Base-by-base conservation (phyloP, 768 basidiomycete genomes). In the Xerocomellus intermedius region DNA sequence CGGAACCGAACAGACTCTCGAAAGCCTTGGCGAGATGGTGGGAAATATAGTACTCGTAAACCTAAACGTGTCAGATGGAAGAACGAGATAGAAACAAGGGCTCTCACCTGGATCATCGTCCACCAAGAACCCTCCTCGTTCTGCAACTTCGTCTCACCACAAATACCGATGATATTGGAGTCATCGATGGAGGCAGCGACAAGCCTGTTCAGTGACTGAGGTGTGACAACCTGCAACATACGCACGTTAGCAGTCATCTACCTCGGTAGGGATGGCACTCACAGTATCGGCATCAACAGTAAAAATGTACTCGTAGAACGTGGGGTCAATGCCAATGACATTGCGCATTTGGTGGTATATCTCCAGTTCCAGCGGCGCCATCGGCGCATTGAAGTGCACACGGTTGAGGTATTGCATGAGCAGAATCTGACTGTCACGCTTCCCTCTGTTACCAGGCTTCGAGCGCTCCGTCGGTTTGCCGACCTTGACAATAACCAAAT, bases 291-390 rank as follows among this genome's bases (percentile, higher is more conserved):
- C 85, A 71, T 87, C 85, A 16, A 87, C 81, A 46, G 83, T 86
- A 70, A 87, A 85, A 58, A 87, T 80, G 69, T 85, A 87, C 69
- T 87, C 85, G 64, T 87, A 87, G 69, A 87, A 87, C n/a, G 84
- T 81, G 14, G 85, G 85, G 50, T 87, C 86, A 42, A 87, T 85
- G 10, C 85, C 85, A 52, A 87, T 85, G 58, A 87, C 82, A 55
- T 87, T 85, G 47, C 84, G 80, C 84, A 87, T 86, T 59, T 87
- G 86, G 61, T 87, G 85, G 61, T 84, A 86, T 64, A 87, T 83
- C 66, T 87, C 85, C 47, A 87, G 67, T 66, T 87, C 85, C 55
- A 87, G 69, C 4, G 85, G 85, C 8, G 75, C 71, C 85, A 87
- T 87, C 0, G 85, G 80, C 3, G 81, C 70, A 60, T 87, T 80